Conservation (phyloP, 305 asterid species). For the Caryopteris hybrid region DNA sequence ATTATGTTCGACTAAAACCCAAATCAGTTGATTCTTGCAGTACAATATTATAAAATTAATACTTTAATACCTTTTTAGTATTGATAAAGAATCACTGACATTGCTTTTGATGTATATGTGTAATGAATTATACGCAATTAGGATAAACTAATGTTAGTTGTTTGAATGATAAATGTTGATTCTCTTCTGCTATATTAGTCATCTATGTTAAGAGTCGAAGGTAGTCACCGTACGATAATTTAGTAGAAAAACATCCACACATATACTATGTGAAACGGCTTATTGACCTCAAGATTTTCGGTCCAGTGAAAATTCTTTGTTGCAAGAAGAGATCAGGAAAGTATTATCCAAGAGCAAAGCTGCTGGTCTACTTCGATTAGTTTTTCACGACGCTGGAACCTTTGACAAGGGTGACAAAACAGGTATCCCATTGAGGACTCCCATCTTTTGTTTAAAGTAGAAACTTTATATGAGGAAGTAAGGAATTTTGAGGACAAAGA, state of each 20-base stretch:
- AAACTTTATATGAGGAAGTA: neutral
- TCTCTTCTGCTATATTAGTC: neutral
- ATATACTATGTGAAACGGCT: constrained; percentile 6
- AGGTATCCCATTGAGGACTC: constrained; percentile 32
- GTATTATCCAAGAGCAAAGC: constrained; percentile 70
- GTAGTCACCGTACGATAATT: neutral
- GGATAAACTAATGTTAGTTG: neutral
- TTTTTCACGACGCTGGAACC: constrained; percentile 97
- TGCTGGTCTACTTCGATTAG: constrained; percentile 89
- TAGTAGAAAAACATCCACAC: neutral
- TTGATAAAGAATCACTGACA: neutral
- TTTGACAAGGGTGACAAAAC: constrained; percentile 50
- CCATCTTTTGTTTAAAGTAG: neutral
- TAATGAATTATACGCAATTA: neutral
- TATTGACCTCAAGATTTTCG: constrained; percentile 19
- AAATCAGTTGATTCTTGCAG: neutral
- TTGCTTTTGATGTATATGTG: neutral
- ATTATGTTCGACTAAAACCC: too few species aligned
- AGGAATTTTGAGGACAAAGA: neutral
- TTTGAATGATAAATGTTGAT: neutral
- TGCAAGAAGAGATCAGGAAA: constrained; percentile 66
- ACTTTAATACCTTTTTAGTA: neutral
- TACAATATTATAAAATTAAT: neutral
- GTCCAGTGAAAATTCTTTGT: constrained; percentile 38
- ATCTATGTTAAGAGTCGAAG: neutral